Conservation (phyloP, 2,329 filamentous ascomycete species). For the Arachnomyces sp. region DNA sequence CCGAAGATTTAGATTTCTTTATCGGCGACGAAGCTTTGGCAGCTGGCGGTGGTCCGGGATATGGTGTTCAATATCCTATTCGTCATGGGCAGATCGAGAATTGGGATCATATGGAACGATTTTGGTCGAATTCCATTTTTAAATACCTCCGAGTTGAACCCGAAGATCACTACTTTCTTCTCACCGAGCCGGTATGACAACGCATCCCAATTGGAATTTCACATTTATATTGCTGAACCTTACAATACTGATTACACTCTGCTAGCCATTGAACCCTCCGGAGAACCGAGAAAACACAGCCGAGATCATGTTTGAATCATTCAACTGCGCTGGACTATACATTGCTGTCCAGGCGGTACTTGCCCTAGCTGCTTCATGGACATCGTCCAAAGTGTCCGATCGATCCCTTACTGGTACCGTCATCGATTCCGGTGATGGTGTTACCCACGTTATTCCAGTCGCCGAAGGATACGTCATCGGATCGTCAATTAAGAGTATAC, state of each 20-base stretch:
- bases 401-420: conserved; percentile 94
- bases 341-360: conserved; percentile 97
- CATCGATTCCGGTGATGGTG: conserved; percentile 96
- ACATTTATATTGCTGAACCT: background rate
- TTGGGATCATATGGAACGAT: conserved; percentile 99
- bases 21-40: conserved; percentile 93
- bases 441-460: conserved; percentile 97
- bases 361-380: conserved; percentile 95
- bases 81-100: conserved; percentile 98
- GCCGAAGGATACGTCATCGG: conserved; percentile 98
- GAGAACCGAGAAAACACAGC: conserved; percentile 99
- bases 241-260: background rate
- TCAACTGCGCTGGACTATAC: conserved; percentile 98
- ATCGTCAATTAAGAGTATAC: conserved; percentile 97
- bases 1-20: conserved; percentile 96
- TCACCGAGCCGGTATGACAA: conserved; percentile 79
- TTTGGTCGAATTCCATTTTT: conserved; percentile 99
- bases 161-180: conserved; percentile 96
- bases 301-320: conserved; percentile 99
- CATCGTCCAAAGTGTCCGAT: conserved; percentile 94
- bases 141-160: conserved; percentile 97
- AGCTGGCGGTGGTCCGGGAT: conserved; percentile 78
- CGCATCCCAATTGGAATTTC: background rate
- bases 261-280: conserved; percentile 86
- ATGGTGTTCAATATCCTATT: conserved; percentile 95